Evolutionary conservation across 257 asterid genomes (phyloP).

Genomic region (Lithospermum erythrorhizon): DNA sequence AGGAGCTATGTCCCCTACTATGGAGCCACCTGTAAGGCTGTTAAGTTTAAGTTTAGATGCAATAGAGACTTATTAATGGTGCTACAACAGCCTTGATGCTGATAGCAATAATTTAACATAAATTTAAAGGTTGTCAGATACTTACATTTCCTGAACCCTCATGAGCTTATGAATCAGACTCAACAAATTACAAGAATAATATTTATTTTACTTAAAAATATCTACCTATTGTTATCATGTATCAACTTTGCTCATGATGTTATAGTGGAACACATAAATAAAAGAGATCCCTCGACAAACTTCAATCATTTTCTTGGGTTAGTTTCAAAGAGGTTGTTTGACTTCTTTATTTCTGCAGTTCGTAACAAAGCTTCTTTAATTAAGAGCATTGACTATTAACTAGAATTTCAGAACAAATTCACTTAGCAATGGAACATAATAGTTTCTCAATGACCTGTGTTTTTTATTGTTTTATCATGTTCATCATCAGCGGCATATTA

Average conservation of each 20-base stretch:
- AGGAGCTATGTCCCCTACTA: slow-evolving; percentile 97
- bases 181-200: no score
- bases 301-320: no score
- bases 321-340: background rate
- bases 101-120: background rate
- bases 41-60: slow-evolving; percentile 9
- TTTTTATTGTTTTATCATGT: no score
- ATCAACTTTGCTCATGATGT: background rate
- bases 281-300: background rate
- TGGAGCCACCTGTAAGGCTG: slow-evolving; percentile 91
- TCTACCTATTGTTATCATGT: background rate
- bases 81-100: background rate
- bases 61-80: background rate
- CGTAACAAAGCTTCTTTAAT: background rate
- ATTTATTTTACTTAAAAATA: no score
- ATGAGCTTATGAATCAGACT: no score
- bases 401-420: background rate
- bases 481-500: background rate
- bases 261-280: background rate
- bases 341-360: background rate
- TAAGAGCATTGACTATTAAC: background rate
- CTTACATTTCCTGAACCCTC: no score
- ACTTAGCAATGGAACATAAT: background rate
- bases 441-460: background rate
- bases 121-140: no score